Evolutionary conservation across 1,139 yeast genomes (phyloP), one percentile per base, ranked within the genome.

Genomic region (Pichia sp.): DNA sequence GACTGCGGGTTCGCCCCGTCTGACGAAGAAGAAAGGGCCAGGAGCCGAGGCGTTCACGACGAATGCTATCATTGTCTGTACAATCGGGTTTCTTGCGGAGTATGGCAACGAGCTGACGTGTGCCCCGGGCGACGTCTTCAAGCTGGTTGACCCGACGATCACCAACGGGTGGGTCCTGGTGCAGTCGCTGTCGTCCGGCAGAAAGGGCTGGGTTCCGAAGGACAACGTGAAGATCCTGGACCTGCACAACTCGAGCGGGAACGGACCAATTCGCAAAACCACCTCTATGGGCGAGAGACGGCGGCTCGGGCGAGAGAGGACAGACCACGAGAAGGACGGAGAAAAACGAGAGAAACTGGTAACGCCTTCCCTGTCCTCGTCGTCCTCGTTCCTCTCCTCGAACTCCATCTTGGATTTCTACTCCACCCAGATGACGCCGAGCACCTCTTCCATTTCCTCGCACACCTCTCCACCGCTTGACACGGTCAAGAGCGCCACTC

Each of bases 111-210:
- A 82, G 62, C 69, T 82, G 57, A 77, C 77, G 42, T 74, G 81
- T 5, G 59, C 62, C 6, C 77, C 77, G 0, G 85, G 85, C 34
- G 87, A 82, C 62, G 80, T 81, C 56, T 71, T 82, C 60, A 80
- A 79, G 53, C 74, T 82, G 16, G 72, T 84, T 3, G 53, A 54
- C 41, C 53, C 59, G 13, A 49, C 46, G 32, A 23, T 54, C 1
- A 81, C 79, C 6, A 78, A 75, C 62, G 87, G 82, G 55, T 81
- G 85, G 85, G 75, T 81, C 52, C 74, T 82, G 40, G 87, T 84
- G 13, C 82, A 81, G 64, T 83, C 87, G 6, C 79, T 82, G 51
- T 79, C 80, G 50, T 68, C 84, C 49, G 80, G 84, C 1, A 79
- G 78, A 1, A 82, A 84, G 0, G 87, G 87, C 0, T 72, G 82